Conservation (phyloP, 805 yeast species). For the Ascoidea tarda region DNA sequence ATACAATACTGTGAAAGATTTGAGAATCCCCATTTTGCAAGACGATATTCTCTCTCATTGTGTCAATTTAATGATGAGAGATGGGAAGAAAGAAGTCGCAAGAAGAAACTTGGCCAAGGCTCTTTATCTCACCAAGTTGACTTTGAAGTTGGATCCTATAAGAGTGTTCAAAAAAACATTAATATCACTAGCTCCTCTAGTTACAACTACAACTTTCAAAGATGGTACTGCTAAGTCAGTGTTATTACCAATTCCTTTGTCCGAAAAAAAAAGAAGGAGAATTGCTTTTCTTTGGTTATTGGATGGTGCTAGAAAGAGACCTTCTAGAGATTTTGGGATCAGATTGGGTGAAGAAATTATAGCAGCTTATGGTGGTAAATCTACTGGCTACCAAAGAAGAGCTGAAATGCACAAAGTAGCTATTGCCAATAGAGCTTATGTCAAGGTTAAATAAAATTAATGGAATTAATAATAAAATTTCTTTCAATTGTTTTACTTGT, state of each 20-base stretch:
- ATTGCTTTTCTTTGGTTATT: conserved; percentile 85
- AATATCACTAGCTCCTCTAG: conserved; percentile 75
- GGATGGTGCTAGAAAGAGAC: conserved; percentile 70
- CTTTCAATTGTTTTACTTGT: too few relatives aligned
- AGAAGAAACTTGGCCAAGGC: conserved; percentile 63
- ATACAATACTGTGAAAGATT: conserved; percentile 30
- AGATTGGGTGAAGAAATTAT: conserved; percentile 84
- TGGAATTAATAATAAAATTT: too few relatives aligned
- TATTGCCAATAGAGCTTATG: conserved; percentile 73
- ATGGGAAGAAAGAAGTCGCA: conserved; percentile 79
- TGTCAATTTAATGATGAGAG: conserved; percentile 80
- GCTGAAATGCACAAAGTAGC: conserved; percentile 76
- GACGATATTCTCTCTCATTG: conserved; percentile 70
- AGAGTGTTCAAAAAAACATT: conserved; percentile 57
- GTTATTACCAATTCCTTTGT: conserved; percentile 72
- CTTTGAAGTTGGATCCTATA: conserved; percentile 69
- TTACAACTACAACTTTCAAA: conserved; percentile 59
- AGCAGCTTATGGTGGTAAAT: conserved; percentile 61
- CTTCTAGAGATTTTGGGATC: conserved; percentile 70
- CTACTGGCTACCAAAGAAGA: conserved; percentile 75
- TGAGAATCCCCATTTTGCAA: conserved; percentile 42
- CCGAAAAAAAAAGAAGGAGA: conserved; percentile 70
- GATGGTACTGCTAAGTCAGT: conserved; percentile 80
- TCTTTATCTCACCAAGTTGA: conserved; percentile 61
- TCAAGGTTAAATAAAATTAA: too few relatives aligned